phyloP scores from a whole-genome alignment of 352 stramenopile species.

The Phytophthora pluvialis region DNA sequence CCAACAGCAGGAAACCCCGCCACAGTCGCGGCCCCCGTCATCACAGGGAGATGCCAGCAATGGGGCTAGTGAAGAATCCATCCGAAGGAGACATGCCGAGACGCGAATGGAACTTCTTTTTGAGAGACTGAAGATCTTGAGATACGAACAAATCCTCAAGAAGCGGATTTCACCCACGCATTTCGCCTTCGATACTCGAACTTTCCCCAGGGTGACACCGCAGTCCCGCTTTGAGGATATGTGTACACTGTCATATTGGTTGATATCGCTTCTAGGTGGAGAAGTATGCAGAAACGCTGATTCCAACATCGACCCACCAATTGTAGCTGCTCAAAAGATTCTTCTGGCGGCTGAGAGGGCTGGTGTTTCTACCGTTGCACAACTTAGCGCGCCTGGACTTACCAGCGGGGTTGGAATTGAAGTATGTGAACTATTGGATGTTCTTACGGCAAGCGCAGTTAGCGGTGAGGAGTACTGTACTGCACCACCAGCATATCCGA shows the following conservation, averaged over 20 bases:
- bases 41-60: constrained; percentile 30
- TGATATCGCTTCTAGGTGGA: constrained; percentile 45
- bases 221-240: constrained; percentile 61
- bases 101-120: constrained; percentile 72
- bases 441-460: constrained; percentile 50
- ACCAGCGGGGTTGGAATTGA: constrained; percentile 49
- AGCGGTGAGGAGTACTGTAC: constrained; percentile 21
- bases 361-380: constrained; percentile 38
- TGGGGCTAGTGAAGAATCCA: constrained; percentile 28
- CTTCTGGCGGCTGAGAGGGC: constrained; percentile 57
- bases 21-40: constrained; percentile 44
- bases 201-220: constrained; percentile 20
- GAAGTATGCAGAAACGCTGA: constrained; percentile 28
- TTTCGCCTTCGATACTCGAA: constrained; percentile 46
- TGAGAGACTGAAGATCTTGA: constrained; percentile 68
- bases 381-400: constrained; percentile 51
- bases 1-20: constrained; percentile 32
- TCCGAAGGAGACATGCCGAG: constrained; percentile 42
- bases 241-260: constrained; percentile 45
- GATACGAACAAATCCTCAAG: constrained; percentile 46
- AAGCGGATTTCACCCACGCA: constrained; percentile 54
- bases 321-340: constrained; percentile 52
- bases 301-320: constrained; percentile 20
- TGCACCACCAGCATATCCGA: constrained; percentile 38
- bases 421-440: constrained; percentile 62